A percentile compares a stretch with the other conserved stretches of the same genome.
phyloP scores from a whole-genome alignment of 2,329 filamentous ascomycete species.

The Alternaria sp. region DNA sequence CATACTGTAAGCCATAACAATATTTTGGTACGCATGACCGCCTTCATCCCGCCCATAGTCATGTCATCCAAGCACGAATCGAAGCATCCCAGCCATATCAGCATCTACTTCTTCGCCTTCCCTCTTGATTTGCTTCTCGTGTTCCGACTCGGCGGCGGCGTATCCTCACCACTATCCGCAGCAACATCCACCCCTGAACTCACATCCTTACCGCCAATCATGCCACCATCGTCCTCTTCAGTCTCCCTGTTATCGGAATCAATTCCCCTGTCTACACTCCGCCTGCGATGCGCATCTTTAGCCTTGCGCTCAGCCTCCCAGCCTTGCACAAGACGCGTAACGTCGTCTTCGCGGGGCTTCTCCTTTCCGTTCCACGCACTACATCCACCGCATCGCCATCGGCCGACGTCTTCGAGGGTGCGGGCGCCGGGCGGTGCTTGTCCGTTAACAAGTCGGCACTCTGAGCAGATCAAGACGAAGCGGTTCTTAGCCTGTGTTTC shows the following conservation, averaged over 20 bases:
- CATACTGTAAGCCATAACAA: background rate
- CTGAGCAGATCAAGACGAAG: conserved; percentile 82
- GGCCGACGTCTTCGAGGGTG: conserved; percentile 78
- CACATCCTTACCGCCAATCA: conserved; percentile 26
- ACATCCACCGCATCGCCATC: conserved; percentile 91
- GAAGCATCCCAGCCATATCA: background rate
- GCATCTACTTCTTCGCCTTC: conserved; percentile 49
- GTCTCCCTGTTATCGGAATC: conserved; percentile 36
- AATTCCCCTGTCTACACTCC: conserved; percentile 19
- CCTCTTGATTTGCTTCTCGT: conserved; percentile 55
- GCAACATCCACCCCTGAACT: conserved; percentile 32
- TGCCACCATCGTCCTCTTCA: conserved; percentile 35
- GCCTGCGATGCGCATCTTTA: conserved; percentile 27
- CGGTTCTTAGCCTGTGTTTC: conserved; percentile 93
- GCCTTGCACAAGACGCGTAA: conserved; percentile 52
- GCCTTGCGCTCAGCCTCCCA: conserved; percentile 64
- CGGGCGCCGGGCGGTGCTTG: conserved; percentile 90
- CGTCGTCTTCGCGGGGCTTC: conserved; percentile 77
- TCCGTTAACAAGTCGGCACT: conserved; percentile 90
- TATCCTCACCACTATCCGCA: conserved; percentile 33
- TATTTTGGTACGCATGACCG: background rate
- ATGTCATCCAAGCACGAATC: background rate
- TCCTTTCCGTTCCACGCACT: conserved; percentile 82
- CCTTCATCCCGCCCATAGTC: background rate
- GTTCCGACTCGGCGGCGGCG: conserved; percentile 45